Evolutionary conservation across 164 flowering plant genomes (phyloP), one percentile per base, ranked within the genome.

Genomic region (Aristolochia contorta): DNA sequence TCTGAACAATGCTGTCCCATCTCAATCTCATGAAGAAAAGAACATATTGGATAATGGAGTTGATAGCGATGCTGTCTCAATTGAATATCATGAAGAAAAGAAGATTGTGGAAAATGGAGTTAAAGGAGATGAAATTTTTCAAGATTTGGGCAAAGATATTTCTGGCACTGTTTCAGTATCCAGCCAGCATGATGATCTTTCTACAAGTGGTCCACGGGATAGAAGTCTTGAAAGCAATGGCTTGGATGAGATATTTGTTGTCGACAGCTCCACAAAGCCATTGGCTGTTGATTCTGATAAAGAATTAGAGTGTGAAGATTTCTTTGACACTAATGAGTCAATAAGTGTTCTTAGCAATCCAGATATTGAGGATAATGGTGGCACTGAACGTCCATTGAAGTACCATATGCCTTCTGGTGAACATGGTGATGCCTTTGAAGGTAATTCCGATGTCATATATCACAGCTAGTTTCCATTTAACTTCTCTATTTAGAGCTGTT

Each of bases 351-450:
- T 74, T 10, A 83, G 94, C 71, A 65, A 68, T 61, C 67, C 74
- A 20, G 91, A 80, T 7, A 72, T 53, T 48, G 92, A 89, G 58
- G 82, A 81, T 62, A 70, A 61, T 63, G 20, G 58, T 65, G 83
- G 71, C 32, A 56, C 30, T 8, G 92, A 81, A 30, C 73, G 62
- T 47, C 72, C 79, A 32, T 57, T 60, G 59, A 80, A 57, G 75
- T 22, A 58, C 20, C 16, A 13, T 68, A 64, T 85, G 0, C 73
- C 84, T 27, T 12, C 46, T 16, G 80, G 78, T 5, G 99, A 90
- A 74, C 90, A 77, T 70, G 90, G 57, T 75, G 97, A 93, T 75
- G 99, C 96, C 66, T 84, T 75, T 79, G 97, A 93, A 79, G 99
- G 99, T 88, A 82, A 3, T 37, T 37, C 43, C 10, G 12, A 6